A percentile compares a stretch with the other conserved stretches of the same genome.
These are phyloP conservation scores for Didymella pomorum DNA, from an alignment of 2,329 filamentous ascomycete genomes.

Conservation along the genomic window DNA sequence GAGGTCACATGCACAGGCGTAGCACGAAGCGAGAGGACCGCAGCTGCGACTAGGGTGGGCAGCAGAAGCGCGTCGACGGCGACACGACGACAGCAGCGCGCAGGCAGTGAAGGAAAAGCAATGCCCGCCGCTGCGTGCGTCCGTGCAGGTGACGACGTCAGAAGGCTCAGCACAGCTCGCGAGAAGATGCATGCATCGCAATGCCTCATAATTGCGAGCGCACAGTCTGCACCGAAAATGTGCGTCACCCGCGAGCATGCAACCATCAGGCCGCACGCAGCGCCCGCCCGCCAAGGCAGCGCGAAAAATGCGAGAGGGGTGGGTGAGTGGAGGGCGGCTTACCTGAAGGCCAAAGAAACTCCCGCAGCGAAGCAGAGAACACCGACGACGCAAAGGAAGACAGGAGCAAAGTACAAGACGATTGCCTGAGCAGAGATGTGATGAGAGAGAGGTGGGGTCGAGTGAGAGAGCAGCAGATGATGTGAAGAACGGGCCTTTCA, in stretches of 20 bases:
- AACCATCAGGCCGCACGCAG: constrained; percentile 18
- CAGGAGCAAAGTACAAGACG: constrained; percentile 24
- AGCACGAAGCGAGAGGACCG: constrained; percentile 35
- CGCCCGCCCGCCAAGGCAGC: constrained; percentile 32
- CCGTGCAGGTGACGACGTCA: constrained; percentile 36
- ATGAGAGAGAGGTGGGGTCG: constrained; percentile 40
- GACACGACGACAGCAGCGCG: constrained; percentile 9
- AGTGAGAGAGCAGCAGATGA: constrained; percentile 28
- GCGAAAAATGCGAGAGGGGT: constrained; percentile 35
- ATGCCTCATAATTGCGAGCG: constrained; percentile 15
- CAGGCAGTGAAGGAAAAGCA: constrained; percentile 17
- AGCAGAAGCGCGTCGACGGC: constrained; percentile 18
- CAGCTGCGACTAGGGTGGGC: constrained; percentile 9
- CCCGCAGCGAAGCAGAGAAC: constrained; percentile 30
- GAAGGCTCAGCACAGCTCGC: constrained; percentile 21
- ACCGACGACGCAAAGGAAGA: constrained; percentile 46
- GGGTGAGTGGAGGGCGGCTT: not conserved
- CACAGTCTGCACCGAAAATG: constrained; percentile 21
- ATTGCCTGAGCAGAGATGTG: constrained; percentile 25
- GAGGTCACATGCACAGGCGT: constrained; percentile 39
- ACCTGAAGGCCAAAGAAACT: constrained; percentile 27
- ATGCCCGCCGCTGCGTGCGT: constrained; percentile 15
- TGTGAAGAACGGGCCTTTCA: constrained; percentile 34
- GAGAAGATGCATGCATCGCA: constrained; percentile 19
- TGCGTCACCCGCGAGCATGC: constrained; percentile 20